A percentile compares a stretch with the other conserved stretches of the same genome.
Conservation (phyloP, 1,139 yeast species). For the Wickerhamomyces sp. region DNA sequence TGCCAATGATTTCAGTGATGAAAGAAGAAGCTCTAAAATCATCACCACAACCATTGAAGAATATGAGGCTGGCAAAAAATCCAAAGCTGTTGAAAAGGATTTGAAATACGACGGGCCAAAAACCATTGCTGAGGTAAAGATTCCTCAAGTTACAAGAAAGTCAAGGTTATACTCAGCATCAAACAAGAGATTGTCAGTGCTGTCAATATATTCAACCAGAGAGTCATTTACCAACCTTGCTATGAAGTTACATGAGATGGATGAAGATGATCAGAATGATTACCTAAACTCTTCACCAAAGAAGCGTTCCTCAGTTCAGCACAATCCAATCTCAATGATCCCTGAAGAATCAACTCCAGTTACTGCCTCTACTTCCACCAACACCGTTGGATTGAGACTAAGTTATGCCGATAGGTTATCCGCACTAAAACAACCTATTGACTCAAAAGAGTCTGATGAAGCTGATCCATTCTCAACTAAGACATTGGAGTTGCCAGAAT, state of each 20-base stretch:
- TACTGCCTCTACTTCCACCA: neutral
- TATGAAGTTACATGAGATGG: constrained; percentile 41
- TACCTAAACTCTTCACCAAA: constrained; percentile 11
- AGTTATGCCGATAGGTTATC: constrained; percentile 24
- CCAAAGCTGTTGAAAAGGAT: constrained; percentile 17
- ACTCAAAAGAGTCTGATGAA: constrained; percentile 27
- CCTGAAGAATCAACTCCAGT: constrained; percentile 24
- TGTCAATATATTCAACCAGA: constrained; percentile 65
- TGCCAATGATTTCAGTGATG: constrained; percentile 36
- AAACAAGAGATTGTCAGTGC: constrained; percentile 62
- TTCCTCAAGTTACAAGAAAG: constrained; percentile 67
- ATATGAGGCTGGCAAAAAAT: constrained; percentile 15
- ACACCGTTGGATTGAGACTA: constrained; percentile 16
- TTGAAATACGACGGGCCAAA: constrained; percentile 29
- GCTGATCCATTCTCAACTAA: constrained; percentile 2
- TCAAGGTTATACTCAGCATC: constrained; percentile 58
- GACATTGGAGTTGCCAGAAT: constrained; percentile 16
- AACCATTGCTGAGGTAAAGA: constrained; percentile 53
- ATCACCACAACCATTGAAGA: constrained; percentile 10
- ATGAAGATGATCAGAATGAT: constrained; percentile 26
- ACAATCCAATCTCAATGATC: constrained; percentile 15
- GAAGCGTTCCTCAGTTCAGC: constrained; percentile 18
- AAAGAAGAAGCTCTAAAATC: constrained; percentile 9
- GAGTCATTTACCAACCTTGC: constrained; percentile 60
- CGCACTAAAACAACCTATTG: constrained; percentile 10